A percentile compares a stretch with the other conserved stretches of the same genome.
Conservation (phyloP, 306 rosid genomes). For the Casuarina equisetifolia region DNA sequence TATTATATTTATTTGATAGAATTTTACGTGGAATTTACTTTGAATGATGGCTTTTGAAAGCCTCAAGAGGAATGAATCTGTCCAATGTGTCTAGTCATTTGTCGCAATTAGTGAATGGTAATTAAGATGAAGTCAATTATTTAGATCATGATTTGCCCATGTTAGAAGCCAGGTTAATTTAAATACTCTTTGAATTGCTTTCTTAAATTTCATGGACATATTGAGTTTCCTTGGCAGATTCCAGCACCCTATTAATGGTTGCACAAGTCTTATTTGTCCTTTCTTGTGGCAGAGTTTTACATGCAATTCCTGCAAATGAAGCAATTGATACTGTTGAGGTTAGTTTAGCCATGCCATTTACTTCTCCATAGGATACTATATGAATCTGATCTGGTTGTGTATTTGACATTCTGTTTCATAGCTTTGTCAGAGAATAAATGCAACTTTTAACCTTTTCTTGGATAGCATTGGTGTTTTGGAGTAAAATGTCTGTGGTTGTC, state of each 20-base stretch:
- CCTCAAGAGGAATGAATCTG: neutral
- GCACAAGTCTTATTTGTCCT: constrained; percentile 7
- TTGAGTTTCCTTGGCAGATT: constrained; percentile 1
- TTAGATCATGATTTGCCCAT: neutral
- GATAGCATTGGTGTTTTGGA: neutral
- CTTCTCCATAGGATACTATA: neutral
- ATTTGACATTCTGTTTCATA: neutral
- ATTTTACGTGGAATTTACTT: neutral
- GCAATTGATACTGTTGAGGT: constrained; percentile 98
- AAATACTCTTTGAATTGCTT: neutral
- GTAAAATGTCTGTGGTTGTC: neutral
- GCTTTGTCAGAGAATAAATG: neutral
- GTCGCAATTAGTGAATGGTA: neutral
- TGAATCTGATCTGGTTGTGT: neutral
- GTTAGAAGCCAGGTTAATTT: neutral
- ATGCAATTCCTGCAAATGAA: constrained; percentile 90
- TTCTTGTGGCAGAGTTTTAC: constrained; percentile 67
- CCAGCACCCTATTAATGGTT: neutral
- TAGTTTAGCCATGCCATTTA: constrained; percentile 26
- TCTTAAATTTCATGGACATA: neutral
- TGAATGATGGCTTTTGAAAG: neutral
- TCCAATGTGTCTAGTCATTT: constrained; percentile 1
- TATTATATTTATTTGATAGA: neutral
- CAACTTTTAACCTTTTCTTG: neutral
- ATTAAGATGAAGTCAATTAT: neutral